Evolutionary conservation across 345 rosid genomes (phyloP), one percentile per base, ranked within the genome.

Genomic region (Erucastrum elatum): DNA sequence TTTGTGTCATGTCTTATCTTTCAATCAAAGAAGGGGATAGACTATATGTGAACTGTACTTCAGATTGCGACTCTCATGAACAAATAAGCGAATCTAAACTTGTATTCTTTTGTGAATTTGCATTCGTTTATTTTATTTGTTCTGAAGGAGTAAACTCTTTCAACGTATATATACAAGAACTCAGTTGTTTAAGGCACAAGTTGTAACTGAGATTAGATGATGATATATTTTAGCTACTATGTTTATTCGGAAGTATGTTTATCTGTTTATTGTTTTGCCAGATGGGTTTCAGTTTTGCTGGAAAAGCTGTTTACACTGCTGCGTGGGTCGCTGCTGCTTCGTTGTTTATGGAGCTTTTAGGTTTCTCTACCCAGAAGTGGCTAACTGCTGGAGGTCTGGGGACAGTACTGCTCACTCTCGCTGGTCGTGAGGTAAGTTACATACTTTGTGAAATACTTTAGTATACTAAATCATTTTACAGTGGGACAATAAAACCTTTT

Each of bases 381-480:
- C 77, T 95, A 64, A 95, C 99, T 2, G 97, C 97, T 77, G 99
- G 99, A 51, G 98, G 99, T 81, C 88, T 95, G 78, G 99, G 99
- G 60, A 92, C 98, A 64, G 99, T 95, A 39, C 78, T 95, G 87
- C 91, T 95, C 76, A 95, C 98, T 25, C 99, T 95, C 67, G 97
- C 97, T 86, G 99, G 98, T 79, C 97, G 99, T 35, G 99, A 95
- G 98, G 99, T 93, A 79, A 73, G 41, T 4, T 41, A 31, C 33
- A 9, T 29, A 37, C 10, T 39, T 39, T 68, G 3, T 51, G 66
- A 21, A 79, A 11, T 4, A n/a, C 4, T 44, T 76, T 31, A 58
- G 17, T 73, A 73, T 81, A 26, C 26, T 55, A 63, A 66, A 71
- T 51, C 6, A 25, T 3, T 15, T 49, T 12, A 70, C 68, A 29